A percentile compares a stretch with the other conserved stretches of the same genome.
Evolutionary conservation across 306 rosid species (phyloP).

Genomic region (Albizia julibrissin): DNA sequence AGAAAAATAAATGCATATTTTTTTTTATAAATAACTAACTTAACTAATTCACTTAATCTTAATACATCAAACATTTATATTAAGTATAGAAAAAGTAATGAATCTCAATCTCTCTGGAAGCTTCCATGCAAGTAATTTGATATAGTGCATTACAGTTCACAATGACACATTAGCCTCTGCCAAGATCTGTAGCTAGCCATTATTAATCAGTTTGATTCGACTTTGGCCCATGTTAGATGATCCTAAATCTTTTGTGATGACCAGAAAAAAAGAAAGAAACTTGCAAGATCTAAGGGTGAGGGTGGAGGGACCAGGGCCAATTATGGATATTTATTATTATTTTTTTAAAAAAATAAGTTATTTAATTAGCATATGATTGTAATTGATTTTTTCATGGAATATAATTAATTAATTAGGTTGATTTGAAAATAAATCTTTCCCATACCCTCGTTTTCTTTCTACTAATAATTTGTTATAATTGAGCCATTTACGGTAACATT

Average conservation of each 20-base stretch:
- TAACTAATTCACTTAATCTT: not conserved
- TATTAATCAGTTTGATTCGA: not conserved
- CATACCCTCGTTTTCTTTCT: not conserved
- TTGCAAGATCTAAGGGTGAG: not conserved
- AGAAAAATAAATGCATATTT: no score
- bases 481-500: conserved; percentile 7
- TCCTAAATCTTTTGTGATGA: not conserved
- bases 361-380: not conserved
- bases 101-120: conserved; percentile 20
- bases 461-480: not conserved
- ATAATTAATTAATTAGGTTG: not conserved
- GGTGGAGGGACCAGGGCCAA: conserved; percentile 35
- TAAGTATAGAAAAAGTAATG: no score
- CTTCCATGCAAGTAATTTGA: not conserved
- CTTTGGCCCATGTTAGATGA: not conserved
- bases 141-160: conserved; percentile 39
- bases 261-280: not conserved
- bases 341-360: not conserved
- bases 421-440: not conserved
- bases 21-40: no score
- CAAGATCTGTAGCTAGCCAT: not conserved
- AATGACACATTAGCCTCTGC: not conserved
- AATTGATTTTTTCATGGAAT: not conserved
- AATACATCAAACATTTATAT: no score
- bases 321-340: not conserved